A percentile compares a stretch with the other conserved stretches of the same genome.
phyloP scores from a whole-genome alignment of 1,139 yeast species.

The Lodderomyces elongisporus region DNA sequence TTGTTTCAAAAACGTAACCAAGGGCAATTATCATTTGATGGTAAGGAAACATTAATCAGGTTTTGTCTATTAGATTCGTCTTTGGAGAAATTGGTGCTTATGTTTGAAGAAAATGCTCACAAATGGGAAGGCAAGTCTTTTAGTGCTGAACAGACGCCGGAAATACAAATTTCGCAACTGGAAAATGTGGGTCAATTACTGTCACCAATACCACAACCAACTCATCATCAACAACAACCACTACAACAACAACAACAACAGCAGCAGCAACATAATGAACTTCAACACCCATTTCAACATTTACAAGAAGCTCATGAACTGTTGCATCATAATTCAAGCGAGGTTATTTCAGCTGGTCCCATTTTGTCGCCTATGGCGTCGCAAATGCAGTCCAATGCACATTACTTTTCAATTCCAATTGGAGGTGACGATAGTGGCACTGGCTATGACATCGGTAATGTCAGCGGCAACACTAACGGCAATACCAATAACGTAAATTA shows the following conservation, averaged over 20 bases:
- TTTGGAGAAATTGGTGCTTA: slow-evolving; percentile 37
- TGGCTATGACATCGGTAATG: too few relatives aligned
- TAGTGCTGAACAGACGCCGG: not conserved
- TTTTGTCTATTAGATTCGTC: slow-evolving; percentile 43
- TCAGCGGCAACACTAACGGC: too few relatives aligned
- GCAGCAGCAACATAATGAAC: slow-evolving; percentile 40
- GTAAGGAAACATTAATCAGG: slow-evolving; percentile 39
- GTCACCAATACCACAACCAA: slow-evolving; percentile 1
- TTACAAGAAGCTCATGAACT: slow-evolving; percentile 5
- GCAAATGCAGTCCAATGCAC: slow-evolving; percentile 11
- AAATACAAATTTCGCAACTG: not conserved
- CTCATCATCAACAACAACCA: not conserved
- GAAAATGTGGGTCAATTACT: not conserved
- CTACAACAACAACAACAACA: slow-evolving; percentile 3
- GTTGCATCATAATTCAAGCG: slow-evolving; percentile 48
- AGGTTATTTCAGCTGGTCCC: slow-evolving; percentile 50
- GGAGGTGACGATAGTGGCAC: too few relatives aligned
- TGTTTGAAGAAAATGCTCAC: slow-evolving; percentile 37
- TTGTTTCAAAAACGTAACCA: slow-evolving; percentile 33
- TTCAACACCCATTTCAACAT: slow-evolving; percentile 1
- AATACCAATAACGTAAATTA: slow-evolving; percentile 11
- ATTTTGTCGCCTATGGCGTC: slow-evolving; percentile 41
- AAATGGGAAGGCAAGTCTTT: slow-evolving; percentile 7
- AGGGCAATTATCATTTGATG: slow-evolving; percentile 39
- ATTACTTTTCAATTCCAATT: slow-evolving; percentile 5